Evolutionary conservation across 768 basidiomycete species (phyloP), one percentile per base, ranked within the genome.

Genomic region (Ramaria rubella): DNA sequence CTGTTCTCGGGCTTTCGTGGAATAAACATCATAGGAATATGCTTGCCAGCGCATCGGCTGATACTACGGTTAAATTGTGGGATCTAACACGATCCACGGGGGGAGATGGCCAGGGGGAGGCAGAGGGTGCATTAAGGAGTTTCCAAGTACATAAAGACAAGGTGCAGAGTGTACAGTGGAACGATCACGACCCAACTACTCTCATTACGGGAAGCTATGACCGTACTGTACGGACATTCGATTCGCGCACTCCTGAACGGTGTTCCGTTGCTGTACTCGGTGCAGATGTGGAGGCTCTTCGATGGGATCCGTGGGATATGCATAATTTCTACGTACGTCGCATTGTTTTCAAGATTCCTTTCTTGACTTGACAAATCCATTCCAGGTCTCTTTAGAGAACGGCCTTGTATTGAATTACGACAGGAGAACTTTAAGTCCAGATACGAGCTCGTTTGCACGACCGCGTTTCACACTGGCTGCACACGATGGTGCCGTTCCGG

Each of bases 111-210:
- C 73, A 73, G n/a, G 69, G 67, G 5, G 68, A 68, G 71, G 66
- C 62, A 0, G 65, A 63, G 58, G 82, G 79, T 15, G 94, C 94
- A 23, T 81, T 97, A 63, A 79, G 91, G 58, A 93, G 87, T 62
- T 98, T 94, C 70, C 77, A 77, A 42, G 76, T 87, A 29, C 91
- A 94, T 68, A 89, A 83, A 67, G 94, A 96, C 70, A 97, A 95
- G 74, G 90, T 99, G 23, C 94, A 97, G 71, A 84, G 90, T 2
- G 92, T 99, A 7, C 87, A 94, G 64, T 99, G 96, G 96, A 96
- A 96, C 68, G 79, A 82, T 30, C 77, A 79, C 53, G 87, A 96
- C 60, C 90, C 94, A 19, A 89, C 86, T 8, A 91, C 96, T 26
- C 73, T 99, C 34, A 74, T 99, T 55, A 94, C 91, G 9, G 96